Conservation (phyloP, 2,329 filamentous ascomycete species). For the Microsporum ferrugineum region DNA sequence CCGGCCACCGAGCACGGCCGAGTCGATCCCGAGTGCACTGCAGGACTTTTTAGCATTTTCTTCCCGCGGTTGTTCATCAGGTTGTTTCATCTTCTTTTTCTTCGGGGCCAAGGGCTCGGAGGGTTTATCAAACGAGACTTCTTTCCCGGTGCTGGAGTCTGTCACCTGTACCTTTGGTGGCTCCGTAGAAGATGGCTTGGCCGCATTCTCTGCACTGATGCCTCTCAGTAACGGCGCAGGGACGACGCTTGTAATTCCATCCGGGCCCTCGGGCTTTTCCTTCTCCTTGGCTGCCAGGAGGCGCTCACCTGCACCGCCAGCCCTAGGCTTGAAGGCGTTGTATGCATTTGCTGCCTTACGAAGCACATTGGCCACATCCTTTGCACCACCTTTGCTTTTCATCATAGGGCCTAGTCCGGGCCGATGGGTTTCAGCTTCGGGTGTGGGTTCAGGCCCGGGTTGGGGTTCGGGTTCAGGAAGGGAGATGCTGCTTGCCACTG, state of each 20-base stretch:
- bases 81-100: slow-evolving; percentile 13
- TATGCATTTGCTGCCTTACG: slow-evolving; percentile 65
- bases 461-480: neutral
- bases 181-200: slow-evolving; percentile 23
- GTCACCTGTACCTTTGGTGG: slow-evolving; percentile 32
- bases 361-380: slow-evolving; percentile 63
- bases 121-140: slow-evolving; percentile 12
- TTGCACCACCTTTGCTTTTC: slow-evolving; percentile 57
- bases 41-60: slow-evolving; percentile 72
- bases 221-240: slow-evolving; percentile 53
- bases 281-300: slow-evolving; percentile 52
- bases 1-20: slow-evolving; percentile 60
- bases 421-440: slow-evolving; percentile 43
- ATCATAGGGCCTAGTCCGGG: slow-evolving; percentile 86
- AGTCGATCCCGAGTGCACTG: slow-evolving; percentile 64
- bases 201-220: slow-evolving; percentile 20
- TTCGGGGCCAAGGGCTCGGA: slow-evolving; percentile 11
- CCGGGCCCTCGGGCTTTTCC: slow-evolving; percentile 53
- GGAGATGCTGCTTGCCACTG: neutral
- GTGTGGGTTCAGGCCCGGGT: neutral
- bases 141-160: slow-evolving; percentile 22
- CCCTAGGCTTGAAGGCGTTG: slow-evolving; percentile 73
- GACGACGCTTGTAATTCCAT: slow-evolving; percentile 82
- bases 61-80: slow-evolving; percentile 48
- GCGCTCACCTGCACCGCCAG: slow-evolving; percentile 74